Conservation (phyloP, 1,284 basidiomycete genomes). For the Irpex lacteus region DNA sequence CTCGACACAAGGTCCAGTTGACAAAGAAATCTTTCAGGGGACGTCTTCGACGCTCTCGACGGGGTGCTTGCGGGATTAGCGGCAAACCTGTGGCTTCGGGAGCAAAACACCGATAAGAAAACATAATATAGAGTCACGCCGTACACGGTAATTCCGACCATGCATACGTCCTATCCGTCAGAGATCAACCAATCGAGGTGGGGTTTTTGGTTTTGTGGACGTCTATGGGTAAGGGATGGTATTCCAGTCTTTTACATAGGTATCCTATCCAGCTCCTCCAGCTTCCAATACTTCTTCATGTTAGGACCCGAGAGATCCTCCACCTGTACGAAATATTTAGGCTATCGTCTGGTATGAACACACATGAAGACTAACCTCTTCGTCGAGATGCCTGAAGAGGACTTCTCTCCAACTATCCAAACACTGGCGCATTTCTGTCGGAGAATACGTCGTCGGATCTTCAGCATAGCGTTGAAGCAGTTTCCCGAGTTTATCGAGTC, state of each 20-base stretch:
- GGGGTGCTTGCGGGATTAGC: neutral
- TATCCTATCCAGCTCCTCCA: constrained; percentile 56
- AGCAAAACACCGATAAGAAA: neutral
- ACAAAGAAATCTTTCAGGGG: neutral
- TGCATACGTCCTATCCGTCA: no score
- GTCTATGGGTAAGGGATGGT: no score
- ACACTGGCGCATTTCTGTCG: constrained; percentile 52
- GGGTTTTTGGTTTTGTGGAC: no score
- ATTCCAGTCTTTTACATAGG: constrained; percentile 30
- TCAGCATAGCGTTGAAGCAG: constrained; percentile 46
- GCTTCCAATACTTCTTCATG: constrained; percentile 61
- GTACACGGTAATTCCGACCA: no score
- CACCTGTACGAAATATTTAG: constrained; percentile 26
- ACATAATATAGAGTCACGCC: no score
- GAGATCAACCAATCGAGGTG: no score
- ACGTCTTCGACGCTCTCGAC: neutral
- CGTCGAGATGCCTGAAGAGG: constrained; percentile 65
- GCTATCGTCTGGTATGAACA: constrained; percentile 21
- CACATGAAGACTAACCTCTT: constrained; percentile 42
- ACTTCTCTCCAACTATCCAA: constrained; percentile 64
- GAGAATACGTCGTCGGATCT: constrained; percentile 54
- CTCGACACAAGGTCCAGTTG: no score
- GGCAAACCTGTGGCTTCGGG: neutral
- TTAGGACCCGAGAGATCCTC: constrained; percentile 59
- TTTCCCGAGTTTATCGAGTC: constrained; percentile 49